Evolutionary conservation across 148 eudicot species (phyloP), one percentile per base, ranked within the genome.

Genomic region (Pouteria glomerata): DNA sequence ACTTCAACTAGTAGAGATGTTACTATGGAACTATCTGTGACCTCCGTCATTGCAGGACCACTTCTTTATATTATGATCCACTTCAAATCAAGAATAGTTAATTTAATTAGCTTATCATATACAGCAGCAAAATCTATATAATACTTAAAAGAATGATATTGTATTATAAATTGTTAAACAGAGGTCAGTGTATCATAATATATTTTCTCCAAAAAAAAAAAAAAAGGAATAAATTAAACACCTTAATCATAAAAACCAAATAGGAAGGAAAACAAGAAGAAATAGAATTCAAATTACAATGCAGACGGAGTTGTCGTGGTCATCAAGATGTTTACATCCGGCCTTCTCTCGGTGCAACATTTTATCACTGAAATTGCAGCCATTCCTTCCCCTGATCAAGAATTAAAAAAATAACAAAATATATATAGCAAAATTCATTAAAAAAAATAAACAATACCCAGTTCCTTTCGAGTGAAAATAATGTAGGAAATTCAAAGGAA

Each of bases 241-340:
- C 10, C 57, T 27, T 14, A 67, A 50, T 47, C 52, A n/a, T n/a
- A n/a, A n/a, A n/a, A n/a, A n/a, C n/a, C n/a, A n/a, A n/a, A n/a
- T n/a, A n/a, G n/a, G n/a, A n/a, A 53, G 10, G 10, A 26, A 70
- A 0, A 4, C 11, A 47, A 5, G 18, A 29, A 60, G 23, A 60
- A 8, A 8, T 47, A 60, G 23, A 60, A 8, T 8, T 47, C 51
- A 16, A 57, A 90, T 90, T 69, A 88, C 92, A 86, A 90, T 70
- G 90, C 89, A 21, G 93, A 85, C 23, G 72, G 21, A 8, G 88
- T 86, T 10, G 93, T 82, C 2, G 93, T 82, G 5, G 96, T 88
- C 91, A 90, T 85, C 44, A 90, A 80, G 63, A 90, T 79, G 45
- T 76, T 88, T 8, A 90, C 73, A 50, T 90, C 85, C 12, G 96